Percentiles rank a stretch among this genome's conserved stretches.
Evolutionary conservation across 257 asterid genomes (phyloP).

Genomic region (Petunia secreta): DNA sequence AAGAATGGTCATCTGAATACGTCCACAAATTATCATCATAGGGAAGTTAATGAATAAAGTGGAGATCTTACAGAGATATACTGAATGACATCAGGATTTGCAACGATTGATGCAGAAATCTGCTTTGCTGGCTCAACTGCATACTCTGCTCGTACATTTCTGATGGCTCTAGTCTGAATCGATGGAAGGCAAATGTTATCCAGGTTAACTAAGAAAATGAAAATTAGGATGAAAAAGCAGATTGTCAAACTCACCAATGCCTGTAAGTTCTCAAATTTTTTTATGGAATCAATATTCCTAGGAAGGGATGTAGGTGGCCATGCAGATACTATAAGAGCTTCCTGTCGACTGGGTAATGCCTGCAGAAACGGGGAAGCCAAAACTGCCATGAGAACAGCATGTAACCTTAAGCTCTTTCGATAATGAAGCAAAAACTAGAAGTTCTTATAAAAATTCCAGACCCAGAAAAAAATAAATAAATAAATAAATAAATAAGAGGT

Average conservation of each 20-base stretch:
- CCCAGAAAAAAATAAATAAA: not conserved
- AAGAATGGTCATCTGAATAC: not conserved
- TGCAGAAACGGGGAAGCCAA: constrained; percentile 32
- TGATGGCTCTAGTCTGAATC: constrained; percentile 82
- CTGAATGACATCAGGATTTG: constrained; percentile 77
- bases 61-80: constrained; percentile 74
- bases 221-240: constrained; percentile 13
- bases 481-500: constrained; percentile 3
- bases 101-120: constrained; percentile 83
- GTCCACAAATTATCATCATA: constrained; percentile 13
- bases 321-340: constrained; percentile 83
- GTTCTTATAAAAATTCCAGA: not conserved
- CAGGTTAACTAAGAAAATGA: not conserved
- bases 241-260: constrained; percentile 62
- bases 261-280: constrained; percentile 86
- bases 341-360: constrained; percentile 79
- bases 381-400: constrained; percentile 22
- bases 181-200: constrained; percentile 14
- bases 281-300: constrained; percentile 62
- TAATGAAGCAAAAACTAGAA: constrained; percentile 5
- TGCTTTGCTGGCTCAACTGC: constrained; percentile 94
- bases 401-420: constrained; percentile 13
- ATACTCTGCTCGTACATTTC: constrained; percentile 97
- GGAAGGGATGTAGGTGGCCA: constrained; percentile 92
- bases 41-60: constrained; percentile 16